Evolutionary conservation across 345 rosid species (phyloP), one percentile per base, ranked within the genome.

Genomic region (Litchi chinensis): DNA sequence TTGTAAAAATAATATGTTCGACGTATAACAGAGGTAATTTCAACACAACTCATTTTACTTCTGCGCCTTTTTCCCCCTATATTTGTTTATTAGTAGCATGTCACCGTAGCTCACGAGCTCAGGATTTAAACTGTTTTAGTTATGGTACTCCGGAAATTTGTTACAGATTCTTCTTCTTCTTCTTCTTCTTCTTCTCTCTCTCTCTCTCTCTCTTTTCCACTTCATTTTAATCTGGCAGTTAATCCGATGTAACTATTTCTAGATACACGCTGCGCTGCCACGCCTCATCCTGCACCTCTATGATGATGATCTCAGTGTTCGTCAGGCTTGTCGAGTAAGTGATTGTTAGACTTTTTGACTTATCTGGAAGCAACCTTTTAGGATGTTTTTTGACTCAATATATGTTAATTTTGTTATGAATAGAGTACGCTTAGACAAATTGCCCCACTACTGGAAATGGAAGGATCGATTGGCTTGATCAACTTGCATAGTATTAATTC

Each of bases 261-360:
- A 95, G 99, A 89, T 93, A 76, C 98, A 93, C 82, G 91, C 93
- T 73, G 85, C 89, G 50, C 81, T 92, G 16, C 97, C 99, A 74
- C 97, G 95, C 66, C 83, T 95, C 87, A 86, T 91, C 63, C 85
- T 95, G 73, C 98, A 95, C 80, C 91, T 93, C 77, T 86, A 89
- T 39, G 99, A 95, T 62, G 96, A 92, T 39, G 91, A 95, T 76
- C 83, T 78, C 82, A 82, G 87, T 77, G 93, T 95, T 78, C 82
- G 97, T 82, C 93, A 90, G 72, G 97, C 97, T 82, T 95, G 99
- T 85, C 89, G 95, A 80, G 99, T 93, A 86, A 81, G 91, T 62
- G 73, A 74, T 75, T 65, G 18, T 70, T 37, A 59, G 76, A 67
- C 72, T 21, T 57, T 62, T 66, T 76, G 73, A 59, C 66, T 78